phyloP scores from a whole-genome alignment of 1,284 basidiomycete species.

The Irpex sp. region DNA sequence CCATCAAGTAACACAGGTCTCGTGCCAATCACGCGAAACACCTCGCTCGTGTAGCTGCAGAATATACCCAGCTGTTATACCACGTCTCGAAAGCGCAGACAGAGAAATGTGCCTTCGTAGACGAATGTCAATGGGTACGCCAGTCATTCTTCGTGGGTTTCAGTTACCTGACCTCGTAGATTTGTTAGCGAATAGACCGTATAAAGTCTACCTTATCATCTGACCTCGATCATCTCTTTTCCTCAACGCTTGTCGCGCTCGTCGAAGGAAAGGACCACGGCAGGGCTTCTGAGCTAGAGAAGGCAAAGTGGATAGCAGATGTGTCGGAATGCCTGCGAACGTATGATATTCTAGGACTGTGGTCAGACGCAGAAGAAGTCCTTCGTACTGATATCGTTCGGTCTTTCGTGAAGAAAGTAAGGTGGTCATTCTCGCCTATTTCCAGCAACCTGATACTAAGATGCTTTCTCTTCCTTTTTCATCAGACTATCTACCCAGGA shows the following conservation, averaged over 20 bases:
- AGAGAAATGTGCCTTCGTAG: conserved; percentile 75
- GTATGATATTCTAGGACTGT: conserved; percentile 78
- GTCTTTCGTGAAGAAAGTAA: conserved; percentile 73
- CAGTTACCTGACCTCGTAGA: conserved; percentile 5
- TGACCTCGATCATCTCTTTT: conserved; percentile 81
- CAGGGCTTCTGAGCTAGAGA: conserved; percentile 55
- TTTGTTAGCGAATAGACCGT: conserved; percentile 67
- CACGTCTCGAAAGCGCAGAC: conserved; percentile 78
- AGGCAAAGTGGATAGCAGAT: conserved; percentile 57
- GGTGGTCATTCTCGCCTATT: not conserved
- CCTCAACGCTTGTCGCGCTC: conserved; percentile 47
- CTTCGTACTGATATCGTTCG: conserved; percentile 68
- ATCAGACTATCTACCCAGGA: conserved; percentile 70
- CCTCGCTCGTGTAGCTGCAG: conserved; percentile 80
- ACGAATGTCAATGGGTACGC: conserved; percentile 84
- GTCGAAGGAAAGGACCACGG: conserved; percentile 42
- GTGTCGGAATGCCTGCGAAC: conserved; percentile 78
- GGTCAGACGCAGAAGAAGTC: conserved; percentile 85
- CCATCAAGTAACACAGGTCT: conserved; percentile 32
- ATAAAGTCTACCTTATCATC: conserved; percentile 79
- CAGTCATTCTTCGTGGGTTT: conserved; percentile 20
- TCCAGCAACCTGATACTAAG: not conserved
- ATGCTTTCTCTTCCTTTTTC: not conserved
- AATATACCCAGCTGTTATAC: conserved; percentile 92
- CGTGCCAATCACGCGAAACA: conserved; percentile 76